phyloP scores from a whole-genome alignment of 2,329 filamentous ascomycete species.

The Nemania abortiva region DNA sequence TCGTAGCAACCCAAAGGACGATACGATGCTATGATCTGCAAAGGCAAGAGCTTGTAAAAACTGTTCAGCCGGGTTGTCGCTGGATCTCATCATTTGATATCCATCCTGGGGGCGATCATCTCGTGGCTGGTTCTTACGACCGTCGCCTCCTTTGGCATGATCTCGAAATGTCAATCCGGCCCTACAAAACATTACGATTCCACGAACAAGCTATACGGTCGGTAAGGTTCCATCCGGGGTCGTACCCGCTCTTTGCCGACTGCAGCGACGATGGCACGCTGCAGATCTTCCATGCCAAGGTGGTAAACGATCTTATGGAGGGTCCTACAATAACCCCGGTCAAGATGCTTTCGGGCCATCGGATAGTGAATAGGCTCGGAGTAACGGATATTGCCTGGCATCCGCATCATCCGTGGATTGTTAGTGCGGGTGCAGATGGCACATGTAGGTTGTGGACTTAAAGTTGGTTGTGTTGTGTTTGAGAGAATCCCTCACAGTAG shows the following conservation, averaged over 20 bases:
- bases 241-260: slow-evolving; percentile 87
- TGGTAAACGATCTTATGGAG: slow-evolving; percentile 93
- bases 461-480: slow-evolving; percentile 8
- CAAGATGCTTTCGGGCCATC: slow-evolving; percentile 92
- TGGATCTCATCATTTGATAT: slow-evolving; percentile 95
- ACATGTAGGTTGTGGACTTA: slow-evolving; percentile 90
- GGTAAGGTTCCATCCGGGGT: slow-evolving; percentile 83
- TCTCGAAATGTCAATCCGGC: slow-evolving; percentile 87
- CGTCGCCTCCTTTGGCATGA: slow-evolving; percentile 96
- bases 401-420: slow-evolving; percentile 90
- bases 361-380: slow-evolving; percentile 85
- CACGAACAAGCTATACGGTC: slow-evolving; percentile 91
- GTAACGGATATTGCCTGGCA: slow-evolving; percentile 98
- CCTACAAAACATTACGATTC: slow-evolving; percentile 97
- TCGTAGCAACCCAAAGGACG: slow-evolving; percentile 93
- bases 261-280: slow-evolving; percentile 94
- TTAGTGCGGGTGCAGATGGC: slow-evolving; percentile 94
- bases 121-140: slow-evolving; percentile 96
- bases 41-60: slow-evolving; percentile 90
- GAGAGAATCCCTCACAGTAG: not conserved
- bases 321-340: slow-evolving; percentile 96
- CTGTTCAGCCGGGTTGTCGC: slow-evolving; percentile 90
- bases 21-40: slow-evolving; percentile 96
- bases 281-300: slow-evolving; percentile 97
- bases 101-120: slow-evolving; percentile 91